phyloP scores from a whole-genome alignment of 2,329 filamentous ascomycete genomes.

The Thermochaetoides dissita region DNA sequence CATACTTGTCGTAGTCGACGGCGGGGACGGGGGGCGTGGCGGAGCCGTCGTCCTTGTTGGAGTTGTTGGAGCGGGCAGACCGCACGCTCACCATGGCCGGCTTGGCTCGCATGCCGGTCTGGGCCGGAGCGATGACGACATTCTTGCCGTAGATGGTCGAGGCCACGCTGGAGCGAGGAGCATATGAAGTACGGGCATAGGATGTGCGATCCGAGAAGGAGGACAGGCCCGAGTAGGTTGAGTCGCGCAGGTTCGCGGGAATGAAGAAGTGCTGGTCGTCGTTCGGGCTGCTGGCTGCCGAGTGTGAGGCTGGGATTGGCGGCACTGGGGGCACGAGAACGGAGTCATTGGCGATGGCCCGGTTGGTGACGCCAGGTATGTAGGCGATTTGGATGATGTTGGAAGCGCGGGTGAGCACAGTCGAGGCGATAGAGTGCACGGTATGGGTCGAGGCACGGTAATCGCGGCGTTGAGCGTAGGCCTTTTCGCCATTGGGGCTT shows the following conservation, averaged over 20 bases:
- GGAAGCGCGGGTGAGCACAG: conserved; percentile 85
- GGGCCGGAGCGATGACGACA: conserved; percentile 69
- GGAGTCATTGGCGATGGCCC: conserved; percentile 71
- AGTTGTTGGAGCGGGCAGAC: conserved; percentile 43
- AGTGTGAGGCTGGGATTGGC: conserved; percentile 62
- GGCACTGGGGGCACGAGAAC: conserved; percentile 85
- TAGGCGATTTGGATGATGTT: conserved; percentile 99
- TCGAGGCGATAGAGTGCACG: conserved; percentile 86
- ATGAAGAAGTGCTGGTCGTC: conserved; percentile 88
- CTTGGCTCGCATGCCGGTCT: conserved; percentile 75
- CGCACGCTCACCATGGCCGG: conserved; percentile 90
- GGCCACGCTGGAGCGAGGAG: conserved; percentile 60
- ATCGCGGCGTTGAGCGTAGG: conserved; percentile 37
- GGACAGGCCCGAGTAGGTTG: conserved; percentile 71
- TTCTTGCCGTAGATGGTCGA: conserved; percentile 92
- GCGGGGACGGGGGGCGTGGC: conserved; percentile 57
- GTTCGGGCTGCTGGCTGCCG: conserved; percentile 43
- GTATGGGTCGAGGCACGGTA: conserved; percentile 68
- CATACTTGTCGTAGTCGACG: conserved; percentile 52
- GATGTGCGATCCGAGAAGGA: conserved; percentile 48
- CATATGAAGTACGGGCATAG: conserved; percentile 43
- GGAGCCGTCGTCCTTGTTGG: conserved; percentile 35
- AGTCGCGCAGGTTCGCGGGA: conserved; percentile 78
- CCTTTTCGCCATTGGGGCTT: conserved; percentile 34
- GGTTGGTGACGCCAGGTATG: conserved; percentile 91